Evolutionary conservation across 495 filamentous ascomycete genomes (phyloP).

Genomic region (Penicillium bovifimosum): DNA sequence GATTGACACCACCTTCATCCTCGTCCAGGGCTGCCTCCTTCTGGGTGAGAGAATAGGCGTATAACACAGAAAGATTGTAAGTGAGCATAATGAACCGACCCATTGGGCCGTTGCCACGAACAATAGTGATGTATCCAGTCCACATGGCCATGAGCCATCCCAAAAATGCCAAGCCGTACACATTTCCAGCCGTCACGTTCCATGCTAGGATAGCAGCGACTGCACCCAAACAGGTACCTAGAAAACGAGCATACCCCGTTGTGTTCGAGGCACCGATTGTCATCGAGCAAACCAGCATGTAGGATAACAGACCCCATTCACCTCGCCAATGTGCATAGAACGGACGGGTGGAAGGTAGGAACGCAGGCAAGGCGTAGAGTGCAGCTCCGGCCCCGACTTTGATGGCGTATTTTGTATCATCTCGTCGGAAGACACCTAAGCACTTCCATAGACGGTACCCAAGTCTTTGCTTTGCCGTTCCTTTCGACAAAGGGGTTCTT

Average conservation of each 20-base stretch:
- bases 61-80: slow-evolving; percentile 94
- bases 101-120: slow-evolving; percentile 77
- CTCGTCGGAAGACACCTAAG: slow-evolving; percentile 54
- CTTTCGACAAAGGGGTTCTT: background rate
- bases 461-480: slow-evolving; percentile 28
- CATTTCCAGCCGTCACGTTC: slow-evolving; percentile 66
- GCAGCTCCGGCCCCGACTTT: slow-evolving; percentile 90
- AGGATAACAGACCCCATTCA: slow-evolving; percentile 94
- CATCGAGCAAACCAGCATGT: slow-evolving; percentile 98
- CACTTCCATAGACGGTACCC: slow-evolving; percentile 56
- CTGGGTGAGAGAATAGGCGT: slow-evolving; percentile 83
- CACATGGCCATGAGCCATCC: slow-evolving; percentile 76
- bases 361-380: slow-evolving; percentile 81
- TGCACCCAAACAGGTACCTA: slow-evolving; percentile 84
- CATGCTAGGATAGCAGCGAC: slow-evolving; percentile 69
- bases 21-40: slow-evolving; percentile 62
- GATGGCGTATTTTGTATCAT: slow-evolving; percentile 73
- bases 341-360: slow-evolving; percentile 69
- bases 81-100: slow-evolving; percentile 90
- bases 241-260: slow-evolving; percentile 76
- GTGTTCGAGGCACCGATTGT: slow-evolving; percentile 94
- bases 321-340: slow-evolving; percentile 86
- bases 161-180: slow-evolving; percentile 64
- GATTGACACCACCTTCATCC: slow-evolving; percentile 79
- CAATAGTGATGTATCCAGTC: slow-evolving; percentile 86